phyloP scores from a whole-genome alignment of 2,329 filamentous ascomycete species.

The Arthrobotrys sinensis region DNA sequence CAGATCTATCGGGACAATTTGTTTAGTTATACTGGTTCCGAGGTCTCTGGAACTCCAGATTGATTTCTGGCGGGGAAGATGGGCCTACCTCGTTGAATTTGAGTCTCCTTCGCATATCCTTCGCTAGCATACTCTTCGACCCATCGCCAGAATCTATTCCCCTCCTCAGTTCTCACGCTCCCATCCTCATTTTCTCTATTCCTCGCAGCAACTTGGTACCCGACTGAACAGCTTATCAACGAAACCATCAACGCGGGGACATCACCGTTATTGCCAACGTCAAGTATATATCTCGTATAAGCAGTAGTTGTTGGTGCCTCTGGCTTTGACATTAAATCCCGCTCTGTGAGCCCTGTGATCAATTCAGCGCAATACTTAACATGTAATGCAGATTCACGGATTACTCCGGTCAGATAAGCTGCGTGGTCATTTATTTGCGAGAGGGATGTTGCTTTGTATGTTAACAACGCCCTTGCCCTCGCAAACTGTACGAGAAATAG shows the following conservation, averaged over 20 bases:
- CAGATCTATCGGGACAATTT: slow-evolving; percentile 71
- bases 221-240: slow-evolving; percentile 88
- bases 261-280: slow-evolving; percentile 88
- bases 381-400: slow-evolving; percentile 85
- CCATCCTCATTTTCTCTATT: slow-evolving; percentile 75
- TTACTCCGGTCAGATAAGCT: slow-evolving; percentile 81
- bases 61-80: slow-evolving; percentile 64
- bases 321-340: slow-evolving; percentile 79
- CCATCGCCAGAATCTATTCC: slow-evolving; percentile 89
- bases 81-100: slow-evolving; percentile 74
- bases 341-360: slow-evolving; percentile 75
- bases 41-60: background rate
- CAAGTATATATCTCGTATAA: slow-evolving; percentile 88
- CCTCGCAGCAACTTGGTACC: slow-evolving; percentile 84
- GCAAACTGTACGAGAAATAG: slow-evolving; percentile 93
- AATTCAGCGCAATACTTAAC: slow-evolving; percentile 86
- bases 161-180: slow-evolving; percentile 69
- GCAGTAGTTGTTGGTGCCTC: slow-evolving; percentile 82
- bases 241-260: slow-evolving; percentile 89
- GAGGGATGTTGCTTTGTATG: slow-evolving; percentile 85
- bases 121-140: slow-evolving; percentile 88
- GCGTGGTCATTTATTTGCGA: slow-evolving; percentile 79
- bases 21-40: slow-evolving; percentile 23
- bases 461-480: slow-evolving; percentile 85
- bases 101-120: slow-evolving; percentile 82